Evolutionary conservation across 192 early-diverging fungal genomes (phyloP), one percentile per base, ranked within the genome.

Genomic region (Podila horticola): DNA sequence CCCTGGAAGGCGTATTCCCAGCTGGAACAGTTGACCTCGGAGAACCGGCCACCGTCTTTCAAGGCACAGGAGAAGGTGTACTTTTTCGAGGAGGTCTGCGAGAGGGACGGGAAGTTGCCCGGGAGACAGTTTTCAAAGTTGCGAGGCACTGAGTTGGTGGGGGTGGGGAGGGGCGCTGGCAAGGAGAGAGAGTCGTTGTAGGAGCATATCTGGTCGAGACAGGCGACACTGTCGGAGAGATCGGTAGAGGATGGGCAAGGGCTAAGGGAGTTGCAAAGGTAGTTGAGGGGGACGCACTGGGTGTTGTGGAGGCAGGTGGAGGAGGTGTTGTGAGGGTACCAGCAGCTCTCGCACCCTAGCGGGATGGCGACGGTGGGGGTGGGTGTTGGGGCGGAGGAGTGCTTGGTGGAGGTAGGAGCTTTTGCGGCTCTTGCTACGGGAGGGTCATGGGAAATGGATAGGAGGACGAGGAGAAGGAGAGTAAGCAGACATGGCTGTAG

Each of bases 281-380:
- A 58, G 7, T 13, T 5, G 28, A 61, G 11, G 0, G 75, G 75
- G n/a, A 79, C 51, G 36, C 75, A 79, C 26, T 70, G 75, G 5
- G 75, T 79, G 64, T 72, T 67, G 41, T 71, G 64, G 59, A 59
- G 72, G 50, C 75, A 79, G 34, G 59, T 67, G n/a, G 19, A 30
- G 29, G 26, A 48, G 29, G 64, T 71, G 34, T 61, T 67, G 59
- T 52, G 62, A 33, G 57, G 41, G 31, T 50, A 57, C 28, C 38
- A 67, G 51, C 75, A 79, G 4, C 22, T 34, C 29, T 66, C 30
- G 64, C 75, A 79, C 24, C 67, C 69, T 19, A 38, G 64, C 10
- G 75, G 75, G 51, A 79, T 75, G 4, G 48, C 19, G 20, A 50
- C 24, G 17, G 69, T 71, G 12, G 75, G 75, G 4, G 69, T 79